Evolutionary conservation across 345 rosid genomes (phyloP).

Genomic region (Balakata baccata): DNA sequence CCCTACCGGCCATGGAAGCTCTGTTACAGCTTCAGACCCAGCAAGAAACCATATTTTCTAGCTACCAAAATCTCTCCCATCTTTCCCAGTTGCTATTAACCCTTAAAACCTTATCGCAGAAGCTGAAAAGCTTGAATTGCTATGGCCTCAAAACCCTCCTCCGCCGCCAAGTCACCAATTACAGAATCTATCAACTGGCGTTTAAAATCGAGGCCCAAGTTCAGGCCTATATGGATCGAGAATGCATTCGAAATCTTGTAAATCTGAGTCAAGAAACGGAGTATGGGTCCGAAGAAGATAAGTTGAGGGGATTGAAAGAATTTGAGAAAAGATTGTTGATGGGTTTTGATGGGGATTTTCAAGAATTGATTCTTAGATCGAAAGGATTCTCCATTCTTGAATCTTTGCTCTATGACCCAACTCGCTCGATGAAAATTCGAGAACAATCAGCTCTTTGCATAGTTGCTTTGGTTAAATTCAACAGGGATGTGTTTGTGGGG

Average conservation of each 20-base stretch:
- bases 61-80: slow-evolving; percentile 31
- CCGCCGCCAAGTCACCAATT: slow-evolving; percentile 38
- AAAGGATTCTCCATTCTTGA: slow-evolving; percentile 46
- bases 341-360: slow-evolving; percentile 52
- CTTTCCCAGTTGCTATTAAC: slow-evolving; percentile 21
- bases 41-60: slow-evolving; percentile 12
- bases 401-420: slow-evolving; percentile 30
- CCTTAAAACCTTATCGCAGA: slow-evolving; percentile 38
- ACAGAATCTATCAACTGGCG: slow-evolving; percentile 37
- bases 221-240: slow-evolving; percentile 34
- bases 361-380: slow-evolving; percentile 45
- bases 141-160: slow-evolving; percentile 32
- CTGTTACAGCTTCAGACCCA: slow-evolving; percentile 29
- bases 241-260: slow-evolving; percentile 30
- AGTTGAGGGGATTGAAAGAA: slow-evolving; percentile 35
- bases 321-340: slow-evolving; percentile 35
- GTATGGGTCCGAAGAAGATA: slow-evolving; percentile 27
- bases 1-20: slow-evolving; percentile 22
- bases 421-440: slow-evolving; percentile 24
- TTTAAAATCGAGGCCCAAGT: slow-evolving; percentile 34
- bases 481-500: slow-evolving; percentile 56
- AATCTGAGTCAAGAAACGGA: slow-evolving; percentile 19
- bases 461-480: slow-evolving; percentile 44
- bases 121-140: slow-evolving; percentile 30
- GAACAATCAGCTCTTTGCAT: slow-evolving; percentile 36